Evolutionary conservation across 768 basidiomycete genomes (phyloP).

Genomic region (Suillus occidentalis): DNA sequence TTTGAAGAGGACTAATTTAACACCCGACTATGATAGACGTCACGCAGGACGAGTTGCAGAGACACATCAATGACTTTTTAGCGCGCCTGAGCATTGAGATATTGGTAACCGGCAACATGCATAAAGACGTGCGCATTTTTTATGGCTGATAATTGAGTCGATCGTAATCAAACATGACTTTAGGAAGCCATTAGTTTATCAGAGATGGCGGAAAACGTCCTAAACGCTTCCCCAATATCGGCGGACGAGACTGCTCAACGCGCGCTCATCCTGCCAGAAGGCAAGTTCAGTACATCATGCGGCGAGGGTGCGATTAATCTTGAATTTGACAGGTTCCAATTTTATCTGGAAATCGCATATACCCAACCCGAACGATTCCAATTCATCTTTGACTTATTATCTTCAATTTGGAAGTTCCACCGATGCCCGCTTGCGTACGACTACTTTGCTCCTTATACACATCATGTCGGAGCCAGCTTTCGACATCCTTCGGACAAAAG

Average conservation of each 20-base stretch:
- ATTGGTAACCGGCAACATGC: constrained; percentile 82
- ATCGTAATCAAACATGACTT: constrained; percentile 6
- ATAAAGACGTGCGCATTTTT: constrained; percentile 62
- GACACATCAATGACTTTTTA: constrained; percentile 59
- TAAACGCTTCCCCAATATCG: constrained; percentile 56
- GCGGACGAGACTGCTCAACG: constrained; percentile 54
- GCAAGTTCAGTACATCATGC: constrained; percentile 37
- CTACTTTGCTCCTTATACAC: constrained; percentile 71
- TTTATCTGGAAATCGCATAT: constrained; percentile 64
- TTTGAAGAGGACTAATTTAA: neutral
- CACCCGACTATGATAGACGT: constrained; percentile 47
- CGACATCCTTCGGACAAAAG: constrained; percentile 86
- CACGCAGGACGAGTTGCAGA: constrained; percentile 66
- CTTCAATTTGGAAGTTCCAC: constrained; percentile 70
- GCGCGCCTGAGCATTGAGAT: constrained; percentile 67
- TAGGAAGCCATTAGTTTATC: constrained; percentile 80
- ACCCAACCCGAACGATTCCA: constrained; percentile 82
- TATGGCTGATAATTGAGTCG: neutral
- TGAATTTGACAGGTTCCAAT: constrained; percentile 56
- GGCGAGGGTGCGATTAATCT: constrained; percentile 13
- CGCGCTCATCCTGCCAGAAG: constrained; percentile 66
- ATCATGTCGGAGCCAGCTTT: constrained; percentile 92
- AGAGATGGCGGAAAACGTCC: constrained; percentile 65
- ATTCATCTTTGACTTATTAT: constrained; percentile 86
- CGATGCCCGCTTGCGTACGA: constrained; percentile 65